Base-by-base conservation (phyloP, 2,329 filamentous ascomycete species). In the Coccinonectria pachysandricola region DNA sequence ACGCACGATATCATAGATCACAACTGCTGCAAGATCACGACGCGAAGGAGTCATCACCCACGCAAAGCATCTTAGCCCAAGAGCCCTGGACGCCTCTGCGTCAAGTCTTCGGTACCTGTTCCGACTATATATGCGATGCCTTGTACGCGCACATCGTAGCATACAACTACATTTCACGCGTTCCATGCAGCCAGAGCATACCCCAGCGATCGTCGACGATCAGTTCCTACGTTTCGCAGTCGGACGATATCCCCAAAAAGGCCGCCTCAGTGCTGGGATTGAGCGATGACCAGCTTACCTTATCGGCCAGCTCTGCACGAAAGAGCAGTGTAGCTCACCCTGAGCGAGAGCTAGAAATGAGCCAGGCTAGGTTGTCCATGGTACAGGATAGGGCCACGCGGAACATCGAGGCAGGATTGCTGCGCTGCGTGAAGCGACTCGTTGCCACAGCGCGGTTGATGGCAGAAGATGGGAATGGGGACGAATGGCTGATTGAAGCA, bases 91-190 rank as follows among this genome's bases (percentile, higher is more conserved):
- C 42, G 4, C 43, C 60, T 1, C 54, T 75, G 30, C 59, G 61
- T 34, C 62, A 60, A 28, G 60, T 75, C 26, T 74, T 75, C 42
- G 60, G 64, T 1, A 40, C 49, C 3, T 68, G 62, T 12, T 62
- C 64, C 3, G 65, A 71, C 34, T 64, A 67, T 37, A 59, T 73
- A 5, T 72, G 69, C 40, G 68, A 75, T 26, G 66, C 69, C 0
- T 48, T 75, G 5, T 75, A 74, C 40, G 70, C 70, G 0, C 69
- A 75, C 39, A 54, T 75, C 7, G 49, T 75, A 4, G 69, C 66
- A 0, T 73, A 69, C 48, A 75, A 73, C 47, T 75, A 75, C 50
- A 53, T 75, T 24, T 52, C 49, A n/a, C 43, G 55, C 19, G 42
- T 51, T 14, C 42, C 43, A 16, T 36, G 42, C 31, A 33, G 30